A percentile compares a stretch with the other conserved stretches of the same genome.
Conservation (phyloP, 441 rosid genomes). For the Erodium texanum region DNA sequence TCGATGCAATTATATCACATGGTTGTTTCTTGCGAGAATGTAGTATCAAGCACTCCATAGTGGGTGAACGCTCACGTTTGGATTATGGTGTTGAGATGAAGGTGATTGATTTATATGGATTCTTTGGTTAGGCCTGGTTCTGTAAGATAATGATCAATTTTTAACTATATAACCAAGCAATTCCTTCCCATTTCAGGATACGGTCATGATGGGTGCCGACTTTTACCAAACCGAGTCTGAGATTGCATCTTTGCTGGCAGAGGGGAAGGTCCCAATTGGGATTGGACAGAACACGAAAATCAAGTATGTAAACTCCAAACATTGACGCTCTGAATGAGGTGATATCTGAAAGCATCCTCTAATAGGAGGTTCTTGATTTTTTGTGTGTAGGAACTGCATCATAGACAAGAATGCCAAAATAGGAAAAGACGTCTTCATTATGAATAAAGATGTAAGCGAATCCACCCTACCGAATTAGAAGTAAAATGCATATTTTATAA, state of each 20-base stretch:
- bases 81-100: conserved; percentile 76
- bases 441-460: conserved; percentile 60
- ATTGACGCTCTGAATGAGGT: neutral
- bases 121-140: neutral
- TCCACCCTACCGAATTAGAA: neutral
- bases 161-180: neutral
- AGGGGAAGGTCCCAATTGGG: conserved; percentile 78
- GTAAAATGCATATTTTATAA: neutral
- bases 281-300: conserved; percentile 71
- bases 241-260: conserved; percentile 77
- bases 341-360: neutral
- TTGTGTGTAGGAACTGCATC: conserved; percentile 56
- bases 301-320: conserved; percentile 29
- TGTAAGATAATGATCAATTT: neutral
- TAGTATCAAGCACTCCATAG: conserved; percentile 52
- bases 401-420: conserved; percentile 86
- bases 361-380: neutral
- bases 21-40: conserved; percentile 93
- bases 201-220: conserved; percentile 83
- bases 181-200: conserved; percentile 39
- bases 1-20: conserved; percentile 73
- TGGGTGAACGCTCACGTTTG: conserved; percentile 80
- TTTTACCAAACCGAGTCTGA: conserved; percentile 79
- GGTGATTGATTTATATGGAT: conserved; percentile 32
- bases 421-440: conserved; percentile 64